Evolutionary conservation across 2,329 filamentous ascomycete genomes (phyloP).

Genomic region (Hymenotorrendiella dingleyae): DNA sequence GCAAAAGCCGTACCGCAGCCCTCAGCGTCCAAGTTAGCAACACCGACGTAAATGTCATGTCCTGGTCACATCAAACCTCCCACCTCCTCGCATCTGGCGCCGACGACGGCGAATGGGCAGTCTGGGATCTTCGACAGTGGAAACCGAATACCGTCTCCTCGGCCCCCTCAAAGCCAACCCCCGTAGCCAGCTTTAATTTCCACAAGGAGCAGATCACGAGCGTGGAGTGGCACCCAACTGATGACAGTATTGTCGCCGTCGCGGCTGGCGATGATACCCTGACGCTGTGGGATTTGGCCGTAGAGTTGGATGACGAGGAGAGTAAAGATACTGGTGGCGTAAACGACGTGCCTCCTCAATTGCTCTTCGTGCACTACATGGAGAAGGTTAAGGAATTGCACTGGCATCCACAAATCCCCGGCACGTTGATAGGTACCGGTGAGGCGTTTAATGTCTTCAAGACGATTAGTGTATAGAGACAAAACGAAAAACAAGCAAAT

Average conservation of each 20-base stretch:
- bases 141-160: conserved; percentile 54
- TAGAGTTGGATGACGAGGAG: conserved; percentile 96
- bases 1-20: conserved; percentile 82
- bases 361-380: conserved; percentile 96
- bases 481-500: conserved; percentile 1
- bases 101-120: conserved; percentile 89
- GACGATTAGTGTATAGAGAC: conserved; percentile 67
- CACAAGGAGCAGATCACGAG: conserved; percentile 96
- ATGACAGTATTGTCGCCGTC: conserved; percentile 91
- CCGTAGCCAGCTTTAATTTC: conserved; percentile 91
- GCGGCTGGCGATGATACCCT: conserved; percentile 90
- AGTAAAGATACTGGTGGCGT: conserved; percentile 85
- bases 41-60: conserved; percentile 92
- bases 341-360: conserved; percentile 82
- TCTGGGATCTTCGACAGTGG: conserved; percentile 96
- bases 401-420: conserved; percentile 96
- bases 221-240: conserved; percentile 94
- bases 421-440: conserved; percentile 82
- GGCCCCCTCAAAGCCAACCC: conserved; percentile 53
- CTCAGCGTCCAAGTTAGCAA: conserved; percentile 78
- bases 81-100: conserved; percentile 89
- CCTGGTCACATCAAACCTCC: conserved; percentile 83
- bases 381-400: conserved; percentile 92
- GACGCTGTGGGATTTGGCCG: conserved; percentile 92
- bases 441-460: conserved; percentile 81